Evolutionary conservation across 805 yeast species (phyloP), one percentile per base, ranked within the genome.

Genomic region (Geotrichum ghanense): DNA sequence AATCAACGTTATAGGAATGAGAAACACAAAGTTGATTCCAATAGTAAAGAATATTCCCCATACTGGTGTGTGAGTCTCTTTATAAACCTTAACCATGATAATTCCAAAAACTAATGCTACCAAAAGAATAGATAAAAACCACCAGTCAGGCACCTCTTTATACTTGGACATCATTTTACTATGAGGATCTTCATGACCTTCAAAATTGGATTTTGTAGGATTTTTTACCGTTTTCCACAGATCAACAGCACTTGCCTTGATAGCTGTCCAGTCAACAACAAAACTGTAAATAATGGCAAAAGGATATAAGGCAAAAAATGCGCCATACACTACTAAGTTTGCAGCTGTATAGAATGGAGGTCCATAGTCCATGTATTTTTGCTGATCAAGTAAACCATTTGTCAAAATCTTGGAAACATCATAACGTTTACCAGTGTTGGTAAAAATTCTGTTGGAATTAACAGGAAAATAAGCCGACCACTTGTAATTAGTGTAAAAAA

Each of bases 131-230:
- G 66, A 49, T 14, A 74, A 45, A 22, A 73, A 79, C 83, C 85
- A 78, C 77, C 78, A 76, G 50, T 76, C 81, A 1, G 89, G 89
- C 22, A 78, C 84, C 51, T 80, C 84, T 23, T 70, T 71, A 58
- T 80, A 79, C 7, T 46, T 42, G 9, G 55, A 27, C 48, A 55
- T 52, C 49, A 50, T 40, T 19, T 49, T 42, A 12, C 50, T 47
- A 43, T 47, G 49, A 81, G 79, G 3, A 77, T 71, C 26, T 31
- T 44, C 26, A 22, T 41, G 26, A 23, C 16, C 6, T 16, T 39
- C 42, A 39, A 39, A 39, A n/a, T 39, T 39, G 16, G 42, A 48
- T 22, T 23, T 5, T 5, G 12, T 20, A n/a, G 42, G 44, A 39
- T 47, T 41, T 45, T 43, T n/a, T 40, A 26, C n/a, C 31, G 27